phyloP scores from a whole-genome alignment of 2,329 filamentous ascomycete species.

The Leptodontidium sp. region DNA sequence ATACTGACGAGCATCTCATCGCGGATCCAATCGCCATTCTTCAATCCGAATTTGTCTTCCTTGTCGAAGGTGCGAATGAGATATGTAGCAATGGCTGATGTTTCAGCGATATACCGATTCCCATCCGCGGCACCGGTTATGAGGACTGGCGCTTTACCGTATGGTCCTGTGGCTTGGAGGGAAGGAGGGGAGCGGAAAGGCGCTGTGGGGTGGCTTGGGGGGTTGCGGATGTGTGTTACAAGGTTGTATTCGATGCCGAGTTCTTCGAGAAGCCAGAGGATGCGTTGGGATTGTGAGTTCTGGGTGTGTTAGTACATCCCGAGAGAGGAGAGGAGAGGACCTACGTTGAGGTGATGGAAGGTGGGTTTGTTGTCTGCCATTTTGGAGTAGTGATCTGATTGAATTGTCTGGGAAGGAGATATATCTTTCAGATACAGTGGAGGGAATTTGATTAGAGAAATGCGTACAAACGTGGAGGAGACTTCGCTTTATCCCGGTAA shows the following conservation, averaged over 20 bases:
- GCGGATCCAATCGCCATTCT: conserved; percentile 43
- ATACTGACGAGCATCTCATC: conserved; percentile 45
- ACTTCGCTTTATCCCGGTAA: not conserved
- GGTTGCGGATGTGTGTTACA: conserved; percentile 72
- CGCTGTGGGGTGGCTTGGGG: conserved; percentile 53
- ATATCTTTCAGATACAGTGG: not conserved
- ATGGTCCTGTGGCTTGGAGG: conserved; percentile 74
- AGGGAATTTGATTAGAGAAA: not conserved
- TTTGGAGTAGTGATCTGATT: not conserved
- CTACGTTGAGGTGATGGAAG: conserved; percentile 43
- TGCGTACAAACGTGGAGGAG: not conserved
- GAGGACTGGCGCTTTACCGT: conserved; percentile 86
- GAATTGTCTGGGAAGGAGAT: not conserved
- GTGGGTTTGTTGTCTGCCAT: conserved; percentile 38
- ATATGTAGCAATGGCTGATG: conserved; percentile 46
- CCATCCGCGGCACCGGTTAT: conserved; percentile 43
- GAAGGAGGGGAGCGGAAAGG: conserved; percentile 70
- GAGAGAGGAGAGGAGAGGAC: conserved; percentile 13
- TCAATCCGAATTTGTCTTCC: conserved; percentile 40
- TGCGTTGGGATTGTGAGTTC: conserved; percentile 70
- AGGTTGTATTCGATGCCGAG: conserved; percentile 78
- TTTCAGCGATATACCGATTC: conserved; percentile 41
- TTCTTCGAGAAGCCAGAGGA: conserved; percentile 75
- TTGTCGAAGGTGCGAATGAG: conserved; percentile 47
- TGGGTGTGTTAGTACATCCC: conserved; percentile 48